Conservation (phyloP, 2,329 filamentous ascomycete species). For the Chalaropsis thielavioides region DNA sequence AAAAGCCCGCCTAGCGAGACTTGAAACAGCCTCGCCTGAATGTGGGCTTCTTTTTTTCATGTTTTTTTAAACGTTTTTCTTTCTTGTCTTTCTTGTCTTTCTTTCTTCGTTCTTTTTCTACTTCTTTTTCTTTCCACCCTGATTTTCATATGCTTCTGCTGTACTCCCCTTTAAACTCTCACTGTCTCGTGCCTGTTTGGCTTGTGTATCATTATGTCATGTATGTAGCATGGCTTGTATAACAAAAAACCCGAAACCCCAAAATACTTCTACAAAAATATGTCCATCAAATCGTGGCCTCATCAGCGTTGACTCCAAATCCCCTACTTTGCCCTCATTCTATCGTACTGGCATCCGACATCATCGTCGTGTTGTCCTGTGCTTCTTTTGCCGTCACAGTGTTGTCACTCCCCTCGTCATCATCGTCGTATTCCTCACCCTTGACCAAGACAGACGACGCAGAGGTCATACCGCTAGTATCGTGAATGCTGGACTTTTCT, state of each 20-base stretch:
- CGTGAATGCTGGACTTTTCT: conserved; percentile 6
- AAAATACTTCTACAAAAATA: conserved; percentile 4
- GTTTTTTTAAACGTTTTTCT: no score
- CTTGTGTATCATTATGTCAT: neutral
- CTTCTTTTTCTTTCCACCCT: no score
- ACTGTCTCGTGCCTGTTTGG: neutral
- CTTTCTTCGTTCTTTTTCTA: no score
- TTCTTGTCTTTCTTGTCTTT: no score
- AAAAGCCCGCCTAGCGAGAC: neutral
- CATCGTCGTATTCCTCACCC: conserved; percentile 12
- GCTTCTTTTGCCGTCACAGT: conserved; percentile 7
- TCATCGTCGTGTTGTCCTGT: conserved; percentile 11
- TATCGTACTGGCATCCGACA: conserved; percentile 13
- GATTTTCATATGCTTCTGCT: neutral
- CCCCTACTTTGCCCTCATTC: neutral
- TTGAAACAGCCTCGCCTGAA: neutral
- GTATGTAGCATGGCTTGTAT: neutral
- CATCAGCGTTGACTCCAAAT: neutral
- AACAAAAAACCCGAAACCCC: conserved; percentile 5
- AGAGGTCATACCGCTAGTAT: conserved; percentile 5
- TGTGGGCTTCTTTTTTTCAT: no score
- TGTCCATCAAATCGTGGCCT: conserved; percentile 10
- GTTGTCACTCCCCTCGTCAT: conserved; percentile 12
- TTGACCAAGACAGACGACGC: neutral
- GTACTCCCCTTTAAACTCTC: neutral